Conservation (phyloP, 2,329 filamentous ascomycete species). For the Cercospora berteroae region DNA sequence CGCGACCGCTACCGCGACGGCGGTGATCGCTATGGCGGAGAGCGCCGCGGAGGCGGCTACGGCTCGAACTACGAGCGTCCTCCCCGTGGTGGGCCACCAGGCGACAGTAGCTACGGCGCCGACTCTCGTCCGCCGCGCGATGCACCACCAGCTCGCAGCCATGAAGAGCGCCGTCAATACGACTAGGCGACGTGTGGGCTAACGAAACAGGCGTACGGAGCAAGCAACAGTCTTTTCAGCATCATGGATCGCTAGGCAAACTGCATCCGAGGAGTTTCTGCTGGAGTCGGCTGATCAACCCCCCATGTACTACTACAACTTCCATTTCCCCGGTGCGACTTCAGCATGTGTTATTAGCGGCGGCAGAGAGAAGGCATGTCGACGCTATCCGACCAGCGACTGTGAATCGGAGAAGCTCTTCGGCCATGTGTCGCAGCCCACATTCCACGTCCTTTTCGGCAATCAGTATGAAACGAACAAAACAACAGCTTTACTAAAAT, state of each 20-base stretch:
- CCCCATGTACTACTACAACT: constrained; percentile 33
- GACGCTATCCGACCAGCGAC: constrained; percentile 24
- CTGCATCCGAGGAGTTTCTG: constrained; percentile 30
- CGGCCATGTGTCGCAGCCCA: constrained; percentile 20
- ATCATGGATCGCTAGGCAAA: constrained; percentile 25
- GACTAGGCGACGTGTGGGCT: constrained; percentile 33
- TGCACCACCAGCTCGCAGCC: constrained; percentile 35
- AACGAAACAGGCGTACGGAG: constrained; percentile 28
- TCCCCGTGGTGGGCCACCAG: constrained; percentile 33
- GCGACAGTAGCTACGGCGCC: constrained; percentile 27
- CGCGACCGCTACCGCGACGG: constrained; percentile 28
- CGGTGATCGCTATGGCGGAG: constrained; percentile 47
- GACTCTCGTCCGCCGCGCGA: constrained; percentile 30
- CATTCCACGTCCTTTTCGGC: constrained; percentile 26
- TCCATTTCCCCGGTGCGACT: constrained; percentile 36
- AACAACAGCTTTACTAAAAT: constrained; percentile 28
- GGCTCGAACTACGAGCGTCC: constrained; percentile 34
- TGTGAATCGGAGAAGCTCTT: constrained; percentile 24
- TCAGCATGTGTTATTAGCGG: constrained; percentile 38
- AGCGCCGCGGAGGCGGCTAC: constrained; percentile 33
- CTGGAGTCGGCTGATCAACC: constrained; percentile 26
- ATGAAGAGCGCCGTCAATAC: constrained; percentile 38
- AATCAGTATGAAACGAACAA: constrained; percentile 32
- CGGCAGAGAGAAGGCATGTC: constrained; percentile 22
- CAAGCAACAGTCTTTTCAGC: constrained; percentile 20